Conservation (phyloP, 225 moss, liverwort and hornwort species). For the Lunularia cruciata region DNA sequence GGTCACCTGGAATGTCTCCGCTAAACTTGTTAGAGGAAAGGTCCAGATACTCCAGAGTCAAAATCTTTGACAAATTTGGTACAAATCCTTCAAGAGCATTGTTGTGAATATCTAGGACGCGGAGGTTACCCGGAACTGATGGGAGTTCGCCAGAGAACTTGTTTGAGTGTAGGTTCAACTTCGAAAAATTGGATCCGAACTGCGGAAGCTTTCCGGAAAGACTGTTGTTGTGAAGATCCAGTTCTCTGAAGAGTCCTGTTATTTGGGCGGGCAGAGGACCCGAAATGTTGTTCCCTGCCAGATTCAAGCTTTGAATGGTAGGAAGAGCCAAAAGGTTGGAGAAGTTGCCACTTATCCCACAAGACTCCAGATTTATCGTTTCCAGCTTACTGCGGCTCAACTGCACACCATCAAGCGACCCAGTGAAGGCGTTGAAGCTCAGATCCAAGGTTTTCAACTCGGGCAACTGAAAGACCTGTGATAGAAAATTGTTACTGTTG, state of each 20-base stretch:
- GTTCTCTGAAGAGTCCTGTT: background rate
- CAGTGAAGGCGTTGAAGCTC: background rate
- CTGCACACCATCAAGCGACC: background rate
- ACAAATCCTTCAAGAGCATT: too few species aligned
- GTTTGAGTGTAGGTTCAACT: slow-evolving; percentile 27
- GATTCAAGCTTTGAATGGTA: background rate
- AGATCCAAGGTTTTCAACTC: background rate
- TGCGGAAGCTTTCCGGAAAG: slow-evolving; percentile 17
- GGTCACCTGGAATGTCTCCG: slow-evolving; percentile 28
- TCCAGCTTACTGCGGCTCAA: background rate
- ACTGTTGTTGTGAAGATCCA: slow-evolving; percentile 63
- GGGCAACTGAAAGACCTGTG: background rate
- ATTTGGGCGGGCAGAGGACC: background rate
- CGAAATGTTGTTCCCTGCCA: slow-evolving; percentile 12
- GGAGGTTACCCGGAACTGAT: too few species aligned
- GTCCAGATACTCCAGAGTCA: slow-evolving; percentile 27
- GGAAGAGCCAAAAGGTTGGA: background rate
- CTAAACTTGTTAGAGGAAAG: slow-evolving; percentile 21
- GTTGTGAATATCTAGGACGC: too few species aligned
- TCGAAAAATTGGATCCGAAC: background rate
- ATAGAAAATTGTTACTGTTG: background rate
- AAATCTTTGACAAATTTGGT: too few species aligned
- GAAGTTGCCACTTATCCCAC: background rate
- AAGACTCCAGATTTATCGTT: slow-evolving; percentile 8
- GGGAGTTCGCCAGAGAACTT: background rate